phyloP scores from a whole-genome alignment of 2,329 filamentous ascomycete species.

The Colletotrichum endophyticum region DNA sequence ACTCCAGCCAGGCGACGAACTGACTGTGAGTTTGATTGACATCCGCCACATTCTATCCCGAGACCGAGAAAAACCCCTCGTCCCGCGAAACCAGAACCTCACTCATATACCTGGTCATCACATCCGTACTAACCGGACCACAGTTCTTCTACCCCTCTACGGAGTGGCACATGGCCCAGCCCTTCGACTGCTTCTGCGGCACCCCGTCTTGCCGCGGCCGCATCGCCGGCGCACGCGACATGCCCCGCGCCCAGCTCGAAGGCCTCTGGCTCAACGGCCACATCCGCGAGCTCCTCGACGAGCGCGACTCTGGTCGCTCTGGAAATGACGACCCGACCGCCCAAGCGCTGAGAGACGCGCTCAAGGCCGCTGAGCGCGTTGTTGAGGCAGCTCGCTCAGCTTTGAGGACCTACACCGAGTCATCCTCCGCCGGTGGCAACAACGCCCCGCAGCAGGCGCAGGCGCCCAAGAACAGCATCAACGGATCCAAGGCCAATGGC shows the following conservation, averaged over 20 bases:
- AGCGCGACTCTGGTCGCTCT: constrained; percentile 29
- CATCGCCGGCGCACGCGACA: constrained; percentile 68
- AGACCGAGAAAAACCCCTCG: not conserved
- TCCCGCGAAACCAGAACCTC: not conserved
- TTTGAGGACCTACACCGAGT: constrained; percentile 41
- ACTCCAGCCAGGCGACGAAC: constrained; percentile 59
- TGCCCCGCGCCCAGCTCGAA: constrained; percentile 57
- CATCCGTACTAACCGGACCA: not conserved
- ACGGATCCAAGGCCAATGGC: constrained; percentile 21
- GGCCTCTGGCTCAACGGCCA: constrained; percentile 68
- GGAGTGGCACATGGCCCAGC: constrained; percentile 76
- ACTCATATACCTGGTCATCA: not conserved
- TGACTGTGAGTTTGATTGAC: constrained; percentile 49
- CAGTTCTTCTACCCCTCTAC: constrained; percentile 78
- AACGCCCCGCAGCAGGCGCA: not conserved
- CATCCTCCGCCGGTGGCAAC: constrained; percentile 24
- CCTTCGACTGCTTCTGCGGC: constrained; percentile 70
- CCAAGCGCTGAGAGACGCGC: constrained; percentile 45
- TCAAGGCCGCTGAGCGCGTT: constrained; percentile 51
- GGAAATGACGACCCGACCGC: constrained; percentile 41
- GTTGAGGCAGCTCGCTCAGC: constrained; percentile 50
- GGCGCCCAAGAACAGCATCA: constrained; percentile 1
- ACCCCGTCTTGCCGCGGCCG: constrained; percentile 61
- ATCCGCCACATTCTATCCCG: not conserved
- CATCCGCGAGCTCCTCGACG: constrained; percentile 60